These are phyloP conservation scores for Platanus orientalis DNA, from an alignment of 164 flowering plant species.

Conservation along the genomic window DNA sequence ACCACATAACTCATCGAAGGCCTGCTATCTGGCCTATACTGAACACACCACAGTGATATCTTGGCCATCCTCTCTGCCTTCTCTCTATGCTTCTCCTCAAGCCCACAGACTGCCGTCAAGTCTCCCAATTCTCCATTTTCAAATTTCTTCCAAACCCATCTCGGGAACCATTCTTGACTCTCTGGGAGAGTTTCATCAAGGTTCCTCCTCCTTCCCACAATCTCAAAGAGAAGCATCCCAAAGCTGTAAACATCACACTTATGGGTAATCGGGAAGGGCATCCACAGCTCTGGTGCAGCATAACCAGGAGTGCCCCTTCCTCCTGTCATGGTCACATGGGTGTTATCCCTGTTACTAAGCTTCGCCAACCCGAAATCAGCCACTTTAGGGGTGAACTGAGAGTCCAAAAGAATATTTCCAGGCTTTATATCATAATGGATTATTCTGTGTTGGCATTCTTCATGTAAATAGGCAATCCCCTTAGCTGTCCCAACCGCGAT, in stretches of 20 bases:
- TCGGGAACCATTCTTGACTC: conserved; percentile 23
- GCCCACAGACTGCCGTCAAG: background rate
- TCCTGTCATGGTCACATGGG: conserved; percentile 9
- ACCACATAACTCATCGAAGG: conserved; percentile 25
- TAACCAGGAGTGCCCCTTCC: conserved; percentile 17
- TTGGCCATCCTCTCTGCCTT: conserved; percentile 15
- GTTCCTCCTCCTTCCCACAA: conserved; percentile 21
- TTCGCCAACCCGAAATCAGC: conserved; percentile 33
- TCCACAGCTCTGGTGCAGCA: conserved; percentile 6
- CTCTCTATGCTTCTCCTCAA: conserved; percentile 15
- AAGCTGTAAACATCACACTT: conserved; percentile 31
- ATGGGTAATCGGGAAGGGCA: background rate
- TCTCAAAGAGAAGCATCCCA: conserved; percentile 30
- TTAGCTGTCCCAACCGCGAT: conserved; percentile 25
- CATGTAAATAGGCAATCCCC: conserved; percentile 31
- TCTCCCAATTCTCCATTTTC: conserved; percentile 14
- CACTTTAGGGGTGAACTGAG: conserved; percentile 18
- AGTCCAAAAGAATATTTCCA: conserved; percentile 20
- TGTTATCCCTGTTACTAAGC: conserved; percentile 20
- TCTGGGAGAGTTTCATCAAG: background rate
- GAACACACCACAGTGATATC: conserved; percentile 34
- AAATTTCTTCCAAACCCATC: conserved; percentile 17
- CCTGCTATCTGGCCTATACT: conserved; percentile 13
- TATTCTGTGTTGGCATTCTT: conserved; percentile 27
- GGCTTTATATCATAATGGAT: conserved; percentile 33